Conservation (phyloP, 352 stramenopile genomes). For the Pythium grandisporangium region DNA sequence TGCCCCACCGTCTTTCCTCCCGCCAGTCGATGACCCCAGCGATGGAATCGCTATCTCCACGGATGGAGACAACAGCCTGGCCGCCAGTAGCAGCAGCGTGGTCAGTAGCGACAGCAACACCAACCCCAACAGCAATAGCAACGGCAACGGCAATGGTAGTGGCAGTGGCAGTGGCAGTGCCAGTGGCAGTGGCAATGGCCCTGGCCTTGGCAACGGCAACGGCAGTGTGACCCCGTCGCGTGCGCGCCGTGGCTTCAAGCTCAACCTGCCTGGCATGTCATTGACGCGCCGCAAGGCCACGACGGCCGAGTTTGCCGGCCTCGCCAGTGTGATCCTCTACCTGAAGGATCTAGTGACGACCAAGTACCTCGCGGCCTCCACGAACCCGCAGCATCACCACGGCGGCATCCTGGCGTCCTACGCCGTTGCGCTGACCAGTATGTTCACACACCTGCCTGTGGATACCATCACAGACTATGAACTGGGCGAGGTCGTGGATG, state of each 20-base stretch:
- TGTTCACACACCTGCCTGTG: conserved; percentile 63
- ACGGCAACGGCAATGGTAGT: background rate
- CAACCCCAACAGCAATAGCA: too few relatives aligned
- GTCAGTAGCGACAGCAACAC: too few relatives aligned
- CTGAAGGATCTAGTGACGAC: conserved; percentile 65
- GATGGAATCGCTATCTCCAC: background rate
- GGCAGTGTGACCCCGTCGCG: conserved; percentile 14
- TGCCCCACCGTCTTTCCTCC: background rate
- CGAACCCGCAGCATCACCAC: conserved; percentile 13
- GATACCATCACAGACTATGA: conserved; percentile 53
- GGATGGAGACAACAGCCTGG: background rate
- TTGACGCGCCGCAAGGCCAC: conserved; percentile 44
- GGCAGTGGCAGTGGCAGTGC: background rate
- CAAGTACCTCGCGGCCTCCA: conserved; percentile 35
- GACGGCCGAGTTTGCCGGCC: conserved; percentile 58
- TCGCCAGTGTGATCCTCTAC: conserved; percentile 65
- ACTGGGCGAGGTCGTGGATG: conserved; percentile 59
- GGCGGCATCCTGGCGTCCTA: conserved; percentile 66
- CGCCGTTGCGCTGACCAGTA: conserved; percentile 59
- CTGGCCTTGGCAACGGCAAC: background rate
- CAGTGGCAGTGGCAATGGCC: background rate
- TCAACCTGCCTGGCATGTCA: conserved; percentile 58
- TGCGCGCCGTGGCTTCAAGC: conserved; percentile 64
- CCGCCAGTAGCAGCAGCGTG: background rate
- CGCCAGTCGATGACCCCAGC: background rate